Conservation (phyloP, 2,329 filamentous ascomycete species). For the Claviceps sorghi region DNA sequence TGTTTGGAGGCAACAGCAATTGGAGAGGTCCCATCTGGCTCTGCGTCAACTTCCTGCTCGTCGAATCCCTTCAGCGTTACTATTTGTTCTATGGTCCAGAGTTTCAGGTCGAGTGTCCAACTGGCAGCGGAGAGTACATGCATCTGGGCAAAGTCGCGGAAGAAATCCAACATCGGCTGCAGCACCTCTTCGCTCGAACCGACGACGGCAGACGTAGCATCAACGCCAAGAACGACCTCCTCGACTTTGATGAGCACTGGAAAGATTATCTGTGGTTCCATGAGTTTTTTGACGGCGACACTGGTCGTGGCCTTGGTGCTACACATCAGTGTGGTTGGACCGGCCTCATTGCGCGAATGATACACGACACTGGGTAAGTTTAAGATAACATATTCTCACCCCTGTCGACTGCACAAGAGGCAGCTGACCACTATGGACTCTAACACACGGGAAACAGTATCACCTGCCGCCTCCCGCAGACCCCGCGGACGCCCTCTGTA, state of each 20-base stretch:
- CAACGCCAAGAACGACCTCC: conserved; percentile 68
- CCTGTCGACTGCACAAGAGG: not conserved
- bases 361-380: conserved; percentile 90
- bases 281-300: conserved; percentile 93
- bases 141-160: conserved; percentile 89
- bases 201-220: conserved; percentile 80
- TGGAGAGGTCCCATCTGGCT: conserved; percentile 96
- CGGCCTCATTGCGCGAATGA: conserved; percentile 87
- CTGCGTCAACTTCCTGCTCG: conserved; percentile 85
- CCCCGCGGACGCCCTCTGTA: conserved; percentile 70
- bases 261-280: conserved; percentile 79
- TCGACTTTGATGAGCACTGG: conserved; percentile 89
- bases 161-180: conserved; percentile 84
- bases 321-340: conserved; percentile 97
- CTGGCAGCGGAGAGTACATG: conserved; percentile 87
- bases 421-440: not conserved
- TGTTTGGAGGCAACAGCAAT: conserved; percentile 96
- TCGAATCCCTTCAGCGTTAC: conserved; percentile 89
- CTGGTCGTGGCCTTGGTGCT: conserved; percentile 74
- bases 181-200: conserved; percentile 75
- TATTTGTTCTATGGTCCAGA: conserved; percentile 89
- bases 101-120: conserved; percentile 85
- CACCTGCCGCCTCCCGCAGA: conserved; percentile 82
- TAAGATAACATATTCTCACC: not conserved
- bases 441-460: conserved; percentile 35